phyloP scores from a whole-genome alignment of 2,329 filamentous ascomycete species.

The Epicoccum sorghinum region DNA sequence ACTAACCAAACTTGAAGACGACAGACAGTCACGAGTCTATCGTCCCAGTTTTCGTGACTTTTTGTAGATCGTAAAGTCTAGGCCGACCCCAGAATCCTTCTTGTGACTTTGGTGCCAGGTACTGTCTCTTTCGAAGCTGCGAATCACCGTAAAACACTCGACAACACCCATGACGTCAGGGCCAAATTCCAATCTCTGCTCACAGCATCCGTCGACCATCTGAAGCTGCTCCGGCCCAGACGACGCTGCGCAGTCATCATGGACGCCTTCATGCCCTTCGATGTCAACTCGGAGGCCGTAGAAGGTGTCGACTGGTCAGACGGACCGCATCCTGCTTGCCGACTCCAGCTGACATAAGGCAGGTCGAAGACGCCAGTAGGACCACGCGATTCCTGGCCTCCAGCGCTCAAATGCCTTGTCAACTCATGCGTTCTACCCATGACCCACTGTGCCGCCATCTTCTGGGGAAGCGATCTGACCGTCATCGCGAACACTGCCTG shows the following conservation, averaged over 20 bases:
- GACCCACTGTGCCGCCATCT: constrained; percentile 50
- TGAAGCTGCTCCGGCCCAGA: background rate
- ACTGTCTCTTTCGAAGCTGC: constrained; percentile 3
- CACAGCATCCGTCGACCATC: background rate
- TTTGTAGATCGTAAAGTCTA: constrained; percentile 8
- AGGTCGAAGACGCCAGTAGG: constrained; percentile 44
- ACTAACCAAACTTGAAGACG: constrained; percentile 11
- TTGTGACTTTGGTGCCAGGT: constrained; percentile 6
- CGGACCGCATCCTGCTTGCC: background rate
- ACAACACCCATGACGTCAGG: constrained; percentile 15
- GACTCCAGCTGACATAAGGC: constrained; percentile 1
- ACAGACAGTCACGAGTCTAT: constrained; percentile 12
- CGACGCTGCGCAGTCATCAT: constrained; percentile 10
- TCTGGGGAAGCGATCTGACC: constrained; percentile 49
- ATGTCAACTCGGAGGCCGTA: constrained; percentile 16
- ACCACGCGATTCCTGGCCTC: constrained; percentile 44
- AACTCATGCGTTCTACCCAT: constrained; percentile 49
- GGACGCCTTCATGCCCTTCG: constrained; percentile 12
- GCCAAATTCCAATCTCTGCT: background rate
- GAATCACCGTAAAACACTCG: constrained; percentile 3
- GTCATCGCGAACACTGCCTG: constrained; percentile 52
- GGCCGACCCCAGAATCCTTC: background rate
- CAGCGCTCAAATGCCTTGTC: constrained; percentile 37
- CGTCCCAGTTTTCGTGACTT: constrained; percentile 6
- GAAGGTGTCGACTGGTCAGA: constrained; percentile 11